phyloP scores from a whole-genome alignment of 2,329 filamentous ascomycete genomes.

The Aspergillus ruber region DNA sequence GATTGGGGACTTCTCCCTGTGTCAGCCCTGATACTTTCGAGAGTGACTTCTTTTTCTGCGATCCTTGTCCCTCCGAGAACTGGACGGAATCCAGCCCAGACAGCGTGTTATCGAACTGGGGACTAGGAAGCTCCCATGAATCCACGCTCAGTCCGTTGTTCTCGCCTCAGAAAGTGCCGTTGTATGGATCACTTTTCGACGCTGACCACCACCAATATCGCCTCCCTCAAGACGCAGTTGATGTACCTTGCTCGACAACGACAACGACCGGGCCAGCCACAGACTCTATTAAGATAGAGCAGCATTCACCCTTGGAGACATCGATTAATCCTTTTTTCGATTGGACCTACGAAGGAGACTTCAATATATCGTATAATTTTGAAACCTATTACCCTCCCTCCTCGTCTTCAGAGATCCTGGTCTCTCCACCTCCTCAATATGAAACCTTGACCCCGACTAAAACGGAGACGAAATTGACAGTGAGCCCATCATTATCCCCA shows the following conservation, averaged over 20 bases:
- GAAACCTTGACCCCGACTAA: neutral
- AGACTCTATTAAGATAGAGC: neutral
- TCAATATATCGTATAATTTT: constrained; percentile 2
- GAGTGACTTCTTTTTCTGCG: constrained; percentile 8
- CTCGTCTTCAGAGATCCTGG: neutral
- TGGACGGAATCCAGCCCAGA: constrained; percentile 20
- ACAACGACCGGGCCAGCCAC: neutral
- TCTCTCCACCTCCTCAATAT: neutral
- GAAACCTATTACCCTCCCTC: constrained; percentile 3
- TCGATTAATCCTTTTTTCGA: constrained; percentile 2
- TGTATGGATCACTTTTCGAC: constrained; percentile 2
- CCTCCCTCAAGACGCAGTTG: neutral
- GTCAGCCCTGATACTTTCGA: constrained; percentile 9
- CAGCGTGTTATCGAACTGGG: neutral
- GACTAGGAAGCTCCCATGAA: constrained; percentile 3
- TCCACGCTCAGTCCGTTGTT: constrained; percentile 9
- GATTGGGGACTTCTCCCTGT: constrained; percentile 11
- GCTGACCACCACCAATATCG: constrained; percentile 4
- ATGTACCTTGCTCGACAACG: neutral
- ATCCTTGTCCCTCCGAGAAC: constrained; percentile 12
- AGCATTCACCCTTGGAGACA: neutral
- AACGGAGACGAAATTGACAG: constrained; percentile 2
- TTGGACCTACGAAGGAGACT: constrained; percentile 9
- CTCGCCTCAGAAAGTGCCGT: constrained; percentile 5
- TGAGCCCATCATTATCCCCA: constrained; percentile 11